Percentiles rank a stretch among this genome's conserved stretches.
These are phyloP conservation scores for Triangularia verruculosa DNA, from an alignment of 2,329 filamentous ascomycete genomes.

Conservation along the genomic window DNA sequence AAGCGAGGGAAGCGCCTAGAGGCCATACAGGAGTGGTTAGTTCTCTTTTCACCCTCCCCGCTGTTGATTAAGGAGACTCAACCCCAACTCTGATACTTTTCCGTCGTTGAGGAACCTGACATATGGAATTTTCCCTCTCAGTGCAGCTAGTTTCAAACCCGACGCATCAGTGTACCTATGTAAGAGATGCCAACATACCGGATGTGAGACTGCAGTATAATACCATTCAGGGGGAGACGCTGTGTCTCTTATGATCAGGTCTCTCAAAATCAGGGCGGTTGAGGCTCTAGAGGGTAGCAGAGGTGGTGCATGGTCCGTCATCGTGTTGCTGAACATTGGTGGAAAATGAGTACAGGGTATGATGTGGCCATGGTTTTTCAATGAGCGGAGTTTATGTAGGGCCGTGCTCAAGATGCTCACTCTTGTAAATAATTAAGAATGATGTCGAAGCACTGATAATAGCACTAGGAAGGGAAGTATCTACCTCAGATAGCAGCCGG, in stretches of 20 bases:
- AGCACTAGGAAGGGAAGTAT: not conserved
- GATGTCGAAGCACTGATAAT: not conserved
- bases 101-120: constrained; percentile 21
- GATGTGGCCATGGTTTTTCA: not conserved
- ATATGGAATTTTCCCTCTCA: constrained; percentile 25
- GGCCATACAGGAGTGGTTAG: constrained; percentile 22
- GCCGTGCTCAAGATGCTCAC: no score
- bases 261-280: constrained; percentile 12
- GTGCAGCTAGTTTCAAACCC: constrained; percentile 21
- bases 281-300: constrained; percentile 24
- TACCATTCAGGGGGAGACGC: constrained; percentile 23
- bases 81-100: constrained; percentile 22
- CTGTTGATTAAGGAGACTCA: constrained; percentile 18
- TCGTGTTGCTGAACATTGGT: not conserved
- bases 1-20: constrained; percentile 23
- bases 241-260: constrained; percentile 16
- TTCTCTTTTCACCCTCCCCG: constrained; percentile 26
- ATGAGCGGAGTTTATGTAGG: not conserved
- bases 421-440: not conserved
- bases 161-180: constrained; percentile 16
- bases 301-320: not conserved
- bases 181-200: constrained; percentile 24
- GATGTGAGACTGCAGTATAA: constrained; percentile 26
- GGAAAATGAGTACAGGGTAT: not conserved
- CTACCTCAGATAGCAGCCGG: not conserved